phyloP scores from a whole-genome alignment of 805 yeast genomes.

The Spathaspora girioi region DNA sequence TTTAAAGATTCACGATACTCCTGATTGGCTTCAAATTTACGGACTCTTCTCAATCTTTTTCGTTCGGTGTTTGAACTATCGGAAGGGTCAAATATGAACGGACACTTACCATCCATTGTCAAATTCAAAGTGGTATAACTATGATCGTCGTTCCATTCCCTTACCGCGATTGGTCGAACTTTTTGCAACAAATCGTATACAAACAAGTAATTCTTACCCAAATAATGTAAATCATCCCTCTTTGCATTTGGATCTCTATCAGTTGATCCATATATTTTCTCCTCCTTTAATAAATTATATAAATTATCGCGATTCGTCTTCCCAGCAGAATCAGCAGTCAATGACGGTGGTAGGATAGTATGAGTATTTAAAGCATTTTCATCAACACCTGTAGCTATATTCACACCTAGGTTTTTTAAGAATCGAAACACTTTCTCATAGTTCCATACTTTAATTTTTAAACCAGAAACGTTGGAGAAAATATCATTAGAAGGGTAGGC shows the following conservation, averaged over 20 bases:
- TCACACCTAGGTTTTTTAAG: slow-evolving; percentile 55
- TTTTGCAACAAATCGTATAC: slow-evolving; percentile 77
- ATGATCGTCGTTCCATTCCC: slow-evolving; percentile 67
- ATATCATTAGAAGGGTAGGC: slow-evolving; percentile 57
- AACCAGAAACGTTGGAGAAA: slow-evolving; percentile 56
- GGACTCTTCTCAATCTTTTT: slow-evolving; percentile 35
- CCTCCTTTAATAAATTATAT: slow-evolving; percentile 68
- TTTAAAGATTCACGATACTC: slow-evolving; percentile 37
- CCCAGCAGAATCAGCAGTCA: neutral
- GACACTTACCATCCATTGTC: slow-evolving; percentile 74
- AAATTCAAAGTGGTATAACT: slow-evolving; percentile 52
- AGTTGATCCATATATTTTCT: slow-evolving; percentile 78
- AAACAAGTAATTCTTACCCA: slow-evolving; percentile 65
- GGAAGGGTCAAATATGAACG: slow-evolving; percentile 65
- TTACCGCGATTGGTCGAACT: slow-evolving; percentile 73
- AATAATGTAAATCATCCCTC: slow-evolving; percentile 80
- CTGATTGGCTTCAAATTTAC: slow-evolving; percentile 39
- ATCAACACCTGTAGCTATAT: slow-evolving; percentile 14
- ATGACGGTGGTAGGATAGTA: slow-evolving; percentile 6
- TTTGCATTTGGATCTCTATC: slow-evolving; percentile 86
- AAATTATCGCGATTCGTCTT: slow-evolving; percentile 15
- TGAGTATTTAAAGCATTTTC: slow-evolving; percentile 16
- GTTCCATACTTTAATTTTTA: slow-evolving; percentile 80
- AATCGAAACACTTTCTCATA: slow-evolving; percentile 82
- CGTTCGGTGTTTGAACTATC: slow-evolving; percentile 32